Percentiles rank a stretch among this genome's conserved stretches.
Conservation (phyloP, 345 rosid species). For the Sisymbrium altissimum region DNA sequence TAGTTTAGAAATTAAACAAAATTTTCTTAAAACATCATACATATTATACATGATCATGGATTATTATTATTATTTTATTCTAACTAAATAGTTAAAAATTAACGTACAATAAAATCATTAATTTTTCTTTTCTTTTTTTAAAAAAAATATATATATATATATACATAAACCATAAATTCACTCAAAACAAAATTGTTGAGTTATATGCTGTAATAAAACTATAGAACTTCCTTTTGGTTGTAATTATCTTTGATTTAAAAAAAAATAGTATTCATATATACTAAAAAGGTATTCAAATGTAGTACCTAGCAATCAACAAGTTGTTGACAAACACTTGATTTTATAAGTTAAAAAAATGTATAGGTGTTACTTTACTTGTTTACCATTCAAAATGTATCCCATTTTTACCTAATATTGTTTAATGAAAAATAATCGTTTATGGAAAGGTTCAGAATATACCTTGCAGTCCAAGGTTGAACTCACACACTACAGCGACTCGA, state of each 20-base stretch:
- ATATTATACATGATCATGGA: no score
- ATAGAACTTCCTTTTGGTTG: background rate
- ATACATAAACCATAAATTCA: no score
- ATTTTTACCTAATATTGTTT: background rate
- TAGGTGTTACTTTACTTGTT: background rate
- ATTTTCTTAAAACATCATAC: no score
- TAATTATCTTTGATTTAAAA: background rate
- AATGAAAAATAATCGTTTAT: background rate
- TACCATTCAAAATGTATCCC: background rate
- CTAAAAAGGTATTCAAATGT: background rate
- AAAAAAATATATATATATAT: no score
- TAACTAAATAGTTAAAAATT: no score
- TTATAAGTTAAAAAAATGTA: background rate
- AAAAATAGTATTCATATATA: background rate
- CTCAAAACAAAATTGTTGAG: background rate
- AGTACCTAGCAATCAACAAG: background rate
- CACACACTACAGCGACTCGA: background rate
- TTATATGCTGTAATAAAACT: no score
- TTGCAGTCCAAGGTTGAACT: conserved; percentile 12
- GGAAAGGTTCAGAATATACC: background rate
- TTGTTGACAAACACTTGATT: background rate
- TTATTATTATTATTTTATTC: no score
- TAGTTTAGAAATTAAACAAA: no score
- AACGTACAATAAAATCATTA: no score
- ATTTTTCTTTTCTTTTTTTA: no score